phyloP scores from a whole-genome alignment of 2,329 filamentous ascomycete species.

The Paecilomyces variotii region DNA sequence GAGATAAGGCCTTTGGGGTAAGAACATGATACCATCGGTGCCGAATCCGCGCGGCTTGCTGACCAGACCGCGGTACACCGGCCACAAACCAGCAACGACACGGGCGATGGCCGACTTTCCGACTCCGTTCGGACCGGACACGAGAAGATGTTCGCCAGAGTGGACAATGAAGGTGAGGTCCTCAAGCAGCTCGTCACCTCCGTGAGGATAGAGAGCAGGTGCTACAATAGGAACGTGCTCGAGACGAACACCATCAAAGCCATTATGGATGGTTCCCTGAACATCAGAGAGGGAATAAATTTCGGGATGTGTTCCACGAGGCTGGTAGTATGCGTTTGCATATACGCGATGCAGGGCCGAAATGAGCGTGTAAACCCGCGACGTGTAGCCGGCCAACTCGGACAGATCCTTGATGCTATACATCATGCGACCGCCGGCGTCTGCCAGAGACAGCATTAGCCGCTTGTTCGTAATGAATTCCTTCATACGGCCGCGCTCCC shows the following conservation, averaged over 20 bases:
- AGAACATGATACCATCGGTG: constrained; percentile 94
- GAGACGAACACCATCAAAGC: constrained; percentile 87
- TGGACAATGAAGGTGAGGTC: constrained; percentile 83
- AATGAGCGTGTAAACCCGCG: constrained; percentile 89
- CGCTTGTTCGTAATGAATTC: constrained; percentile 99
- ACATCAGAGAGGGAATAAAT: constrained; percentile 84
- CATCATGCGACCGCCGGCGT: constrained; percentile 97
- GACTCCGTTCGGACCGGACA: constrained; percentile 89
- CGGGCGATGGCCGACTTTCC: constrained; percentile 86
- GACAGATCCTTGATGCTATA: constrained; percentile 98
- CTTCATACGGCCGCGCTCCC: constrained; percentile 85
- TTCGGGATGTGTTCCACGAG: constrained; percentile 60
- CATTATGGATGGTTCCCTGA: constrained; percentile 87
- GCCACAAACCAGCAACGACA: constrained; percentile 88
- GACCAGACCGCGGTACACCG: constrained; percentile 86
- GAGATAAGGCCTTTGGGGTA: constrained; percentile 88
- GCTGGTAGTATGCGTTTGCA: constrained; percentile 74
- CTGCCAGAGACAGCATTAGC: constrained; percentile 92
- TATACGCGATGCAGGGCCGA: constrained; percentile 91
- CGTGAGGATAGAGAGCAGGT: constrained; percentile 76
- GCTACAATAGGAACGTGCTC: constrained; percentile 92
- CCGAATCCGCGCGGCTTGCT: constrained; percentile 74
- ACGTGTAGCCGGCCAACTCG: constrained; percentile 92
- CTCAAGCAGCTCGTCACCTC: constrained; percentile 85
- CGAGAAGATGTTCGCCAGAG: constrained; percentile 84